Evolutionary conservation across 192 early-diverging fungal species (phyloP).

Genomic region (Backusella parvicylindrica): DNA sequence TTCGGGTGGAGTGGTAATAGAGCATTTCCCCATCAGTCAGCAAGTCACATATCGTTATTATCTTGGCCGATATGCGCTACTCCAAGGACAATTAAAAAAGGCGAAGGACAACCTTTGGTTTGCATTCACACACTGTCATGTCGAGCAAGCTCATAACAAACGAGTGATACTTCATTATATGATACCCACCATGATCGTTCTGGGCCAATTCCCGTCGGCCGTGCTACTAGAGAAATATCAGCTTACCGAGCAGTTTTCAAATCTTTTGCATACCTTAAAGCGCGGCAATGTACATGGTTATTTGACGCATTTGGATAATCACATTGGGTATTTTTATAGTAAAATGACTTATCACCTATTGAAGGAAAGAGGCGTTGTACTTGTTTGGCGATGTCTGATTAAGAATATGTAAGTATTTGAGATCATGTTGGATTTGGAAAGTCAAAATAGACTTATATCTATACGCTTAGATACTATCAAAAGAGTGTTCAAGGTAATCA

Average conservation of each 20-base stretch:
- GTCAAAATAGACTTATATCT: too few species aligned
- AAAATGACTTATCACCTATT: conserved; percentile 40
- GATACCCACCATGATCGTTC: conserved; percentile 37
- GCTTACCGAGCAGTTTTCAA: conserved; percentile 21
- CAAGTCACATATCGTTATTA: conserved; percentile 50
- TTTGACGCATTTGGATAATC: conserved; percentile 10
- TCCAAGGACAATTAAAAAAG: conserved; percentile 36
- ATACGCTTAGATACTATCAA: neutral
- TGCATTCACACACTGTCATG: conserved; percentile 39
- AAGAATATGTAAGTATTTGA: conserved; percentile 28
- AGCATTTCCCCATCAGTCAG: conserved; percentile 39
- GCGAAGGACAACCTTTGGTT: conserved; percentile 36
- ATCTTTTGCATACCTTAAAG: conserved; percentile 26
- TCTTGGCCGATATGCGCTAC: conserved; percentile 43
- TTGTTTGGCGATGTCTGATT: conserved; percentile 44
- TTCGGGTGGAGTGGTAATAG: conserved; percentile 29
- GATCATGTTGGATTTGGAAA: too few species aligned
- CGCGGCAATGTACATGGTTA: conserved; percentile 31
- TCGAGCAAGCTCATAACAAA: conserved; percentile 31
- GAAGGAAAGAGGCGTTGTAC: conserved; percentile 35
- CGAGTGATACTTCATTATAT: conserved; percentile 38
- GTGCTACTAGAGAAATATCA: conserved; percentile 34
- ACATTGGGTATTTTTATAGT: conserved; percentile 32
- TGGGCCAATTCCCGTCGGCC: conserved; percentile 34
- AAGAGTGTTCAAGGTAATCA: neutral